These are phyloP conservation scores for Xylaria longipes DNA, from an alignment of 495 filamentous ascomycete genomes.

Conservation along the genomic window DNA sequence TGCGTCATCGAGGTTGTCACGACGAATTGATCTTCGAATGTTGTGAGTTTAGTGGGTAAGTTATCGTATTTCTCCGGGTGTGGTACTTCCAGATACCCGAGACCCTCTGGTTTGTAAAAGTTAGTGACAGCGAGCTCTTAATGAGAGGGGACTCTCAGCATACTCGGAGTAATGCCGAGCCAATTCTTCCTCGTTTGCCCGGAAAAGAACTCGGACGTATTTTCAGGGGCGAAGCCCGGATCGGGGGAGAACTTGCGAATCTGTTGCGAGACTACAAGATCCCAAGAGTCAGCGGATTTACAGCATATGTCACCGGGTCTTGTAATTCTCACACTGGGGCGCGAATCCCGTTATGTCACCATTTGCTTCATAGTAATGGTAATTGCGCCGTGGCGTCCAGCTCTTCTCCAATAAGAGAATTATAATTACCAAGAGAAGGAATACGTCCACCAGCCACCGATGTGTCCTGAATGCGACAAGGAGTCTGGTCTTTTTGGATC, in stretches of 20 bases:
- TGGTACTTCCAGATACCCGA: not conserved
- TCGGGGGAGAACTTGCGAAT: constrained; percentile 51
- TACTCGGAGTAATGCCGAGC: constrained; percentile 51
- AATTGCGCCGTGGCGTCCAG: constrained; percentile 18
- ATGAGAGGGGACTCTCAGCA: constrained; percentile 39
- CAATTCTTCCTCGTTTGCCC: constrained; percentile 45
- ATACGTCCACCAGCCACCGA: constrained; percentile 45
- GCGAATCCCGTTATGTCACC: not conserved
- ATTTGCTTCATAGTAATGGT: not conserved
- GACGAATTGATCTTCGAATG: constrained; percentile 43
- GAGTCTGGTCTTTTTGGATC: constrained; percentile 18
- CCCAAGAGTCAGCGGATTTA: not conserved
- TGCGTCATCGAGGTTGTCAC: constrained; percentile 59
- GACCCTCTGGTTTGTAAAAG: not conserved
- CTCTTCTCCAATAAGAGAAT: constrained; percentile 39
- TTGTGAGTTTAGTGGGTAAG: constrained; percentile 45
- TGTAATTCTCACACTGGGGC: not conserved
- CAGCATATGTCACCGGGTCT: not conserved
- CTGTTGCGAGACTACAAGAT: constrained; percentile 45
- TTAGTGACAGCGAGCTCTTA: not conserved
- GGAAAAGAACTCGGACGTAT: constrained; percentile 53
- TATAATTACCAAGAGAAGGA: constrained; percentile 42
- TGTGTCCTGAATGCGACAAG: constrained; percentile 27
- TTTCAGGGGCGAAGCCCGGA: constrained; percentile 48
- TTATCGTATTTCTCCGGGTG: constrained; percentile 45